phyloP scores from a whole-genome alignment of 164 flowering plant species.

The Protea cynaroides region DNA sequence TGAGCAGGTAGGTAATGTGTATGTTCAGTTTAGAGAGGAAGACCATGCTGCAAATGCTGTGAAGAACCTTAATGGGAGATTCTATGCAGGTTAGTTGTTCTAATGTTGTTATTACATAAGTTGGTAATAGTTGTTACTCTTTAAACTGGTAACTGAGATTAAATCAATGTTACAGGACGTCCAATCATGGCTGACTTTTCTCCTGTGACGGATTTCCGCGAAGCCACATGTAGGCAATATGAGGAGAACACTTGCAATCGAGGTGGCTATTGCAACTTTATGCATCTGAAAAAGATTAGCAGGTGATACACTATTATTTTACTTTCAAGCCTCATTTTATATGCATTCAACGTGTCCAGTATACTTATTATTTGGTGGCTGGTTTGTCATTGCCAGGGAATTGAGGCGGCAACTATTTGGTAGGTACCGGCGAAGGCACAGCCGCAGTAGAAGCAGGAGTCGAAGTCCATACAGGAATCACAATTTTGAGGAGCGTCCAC shows the following conservation, averaged over 20 bases:
- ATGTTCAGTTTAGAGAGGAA: conserved; percentile 86
- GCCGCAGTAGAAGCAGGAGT: conserved; percentile 64
- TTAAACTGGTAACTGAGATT: not conserved
- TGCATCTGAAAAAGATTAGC: conserved; percentile 90
- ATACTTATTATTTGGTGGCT: not conserved
- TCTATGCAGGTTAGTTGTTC: conserved; percentile 60
- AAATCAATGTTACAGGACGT: conserved; percentile 42
- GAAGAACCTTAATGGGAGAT: conserved; percentile 63
- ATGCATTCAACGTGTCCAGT: not conserved
- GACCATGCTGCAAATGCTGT: conserved; percentile 84
- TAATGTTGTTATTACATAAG: not conserved
- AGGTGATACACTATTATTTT: conserved; percentile 30
- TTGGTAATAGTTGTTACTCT: not conserved
- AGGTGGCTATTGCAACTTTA: conserved; percentile 92
- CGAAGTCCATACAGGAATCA: conserved; percentile 55
- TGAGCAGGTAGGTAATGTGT: conserved; percentile 86
- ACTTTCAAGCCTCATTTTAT: not conserved
- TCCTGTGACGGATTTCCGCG: conserved; percentile 92
- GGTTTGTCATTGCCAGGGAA: conserved; percentile 35
- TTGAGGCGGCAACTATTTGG: conserved; percentile 74
- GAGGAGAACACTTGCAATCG: conserved; percentile 86
- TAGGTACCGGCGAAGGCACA: conserved; percentile 41
- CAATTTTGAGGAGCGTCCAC: conserved; percentile 56
- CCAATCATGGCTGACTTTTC: conserved; percentile 94
- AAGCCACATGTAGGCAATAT: conserved; percentile 91